Percentiles rank a stretch among this genome's conserved stretches.
phyloP scores from a whole-genome alignment of 1,139 yeast genomes.

The Schwanniomyces etchellsii region DNA sequence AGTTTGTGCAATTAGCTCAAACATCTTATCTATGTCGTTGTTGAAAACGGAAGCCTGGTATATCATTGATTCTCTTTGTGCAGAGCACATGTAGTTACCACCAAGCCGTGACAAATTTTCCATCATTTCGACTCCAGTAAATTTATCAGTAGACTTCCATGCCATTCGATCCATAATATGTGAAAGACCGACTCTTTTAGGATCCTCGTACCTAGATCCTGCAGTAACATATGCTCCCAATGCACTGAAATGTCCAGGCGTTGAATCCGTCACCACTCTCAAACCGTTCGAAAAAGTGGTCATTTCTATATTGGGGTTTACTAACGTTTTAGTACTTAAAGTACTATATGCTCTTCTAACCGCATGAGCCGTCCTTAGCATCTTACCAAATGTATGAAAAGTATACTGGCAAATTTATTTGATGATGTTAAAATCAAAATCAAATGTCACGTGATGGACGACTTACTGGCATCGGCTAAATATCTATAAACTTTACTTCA shows the following conservation, averaged over 20 bases:
- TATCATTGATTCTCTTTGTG: conserved; percentile 86
- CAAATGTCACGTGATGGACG: not conserved
- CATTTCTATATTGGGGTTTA: conserved; percentile 29
- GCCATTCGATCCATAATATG: conserved; percentile 85
- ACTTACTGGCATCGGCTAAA: conserved; percentile 2
- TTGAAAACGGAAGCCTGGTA: conserved; percentile 95
- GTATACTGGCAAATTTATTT: too few relatives aligned
- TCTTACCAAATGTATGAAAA: too few relatives aligned
- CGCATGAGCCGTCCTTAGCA: conserved; percentile 1
- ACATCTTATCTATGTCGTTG: conserved; percentile 78
- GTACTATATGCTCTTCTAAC: conserved; percentile 4
- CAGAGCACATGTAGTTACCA: conserved; percentile 91
- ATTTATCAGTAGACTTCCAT: conserved; percentile 68
- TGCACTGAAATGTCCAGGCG: conserved; percentile 90
- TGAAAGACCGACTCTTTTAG: conserved; percentile 59
- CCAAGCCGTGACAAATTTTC: conserved; percentile 75
- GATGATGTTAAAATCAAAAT: too few relatives aligned
- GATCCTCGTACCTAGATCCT: conserved; percentile 77
- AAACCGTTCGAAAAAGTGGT: conserved; percentile 71
- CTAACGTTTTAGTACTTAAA: conserved; percentile 5
- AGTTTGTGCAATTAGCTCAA: conserved; percentile 74
- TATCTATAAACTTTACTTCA: conserved; percentile 43
- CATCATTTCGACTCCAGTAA: conserved; percentile 65
- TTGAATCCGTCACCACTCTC: conserved; percentile 75
- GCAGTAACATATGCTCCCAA: conserved; percentile 87